Base-by-base conservation (phyloP, 176 grass and related monocot genomes). In the Rhynchospora pubera region DNA sequence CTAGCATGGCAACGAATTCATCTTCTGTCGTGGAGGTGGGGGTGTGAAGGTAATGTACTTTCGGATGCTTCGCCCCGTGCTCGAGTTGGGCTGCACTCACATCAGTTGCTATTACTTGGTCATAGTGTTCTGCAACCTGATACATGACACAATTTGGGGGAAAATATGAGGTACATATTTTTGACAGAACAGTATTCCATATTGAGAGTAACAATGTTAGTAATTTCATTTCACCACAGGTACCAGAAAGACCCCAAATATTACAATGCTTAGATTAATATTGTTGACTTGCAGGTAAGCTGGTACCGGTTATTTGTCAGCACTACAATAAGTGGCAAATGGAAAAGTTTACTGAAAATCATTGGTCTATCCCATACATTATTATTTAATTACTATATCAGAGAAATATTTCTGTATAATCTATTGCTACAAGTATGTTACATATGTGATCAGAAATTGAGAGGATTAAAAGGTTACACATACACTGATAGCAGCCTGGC, bases 101-200 rank as follows among this genome's bases (percentile, higher is more conserved):
- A 62, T 91, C 89, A 9, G 93, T 93, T 60, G 88, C 86, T 4
- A 97, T 77, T 75, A 91, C 86, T 77, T 69, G 62, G 11, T 93
- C 89, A 79, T 89, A 88, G 80, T 91, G 79, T 87, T 93, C 85
- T 62, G 88, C 89, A 7, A 51, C 13, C 61, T 60, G 28, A 53
- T 71, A 6, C 3, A 21, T 71, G 11, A 70, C 16, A 62, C 50
- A 79, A 34, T 14, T 79, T 82, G 2, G 43, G 9, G 5, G 88
- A 62, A 63, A 85, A 82, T 19, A 84, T 86, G 12, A 91, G 48
- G 42, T 86, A 84, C 85, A 91, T 86, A 82, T 65, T 84, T 80
- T 86, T 6, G 7, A 21, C 58, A 21, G 22, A n/a, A 8, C 22
- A 61, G n/a, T 61, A 21, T 61, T 21, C n/a, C 7, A 14, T 86